Evolutionary conservation across 1,284 basidiomycete species (phyloP).

Genomic region (Papiliotrema fonsecae): DNA sequence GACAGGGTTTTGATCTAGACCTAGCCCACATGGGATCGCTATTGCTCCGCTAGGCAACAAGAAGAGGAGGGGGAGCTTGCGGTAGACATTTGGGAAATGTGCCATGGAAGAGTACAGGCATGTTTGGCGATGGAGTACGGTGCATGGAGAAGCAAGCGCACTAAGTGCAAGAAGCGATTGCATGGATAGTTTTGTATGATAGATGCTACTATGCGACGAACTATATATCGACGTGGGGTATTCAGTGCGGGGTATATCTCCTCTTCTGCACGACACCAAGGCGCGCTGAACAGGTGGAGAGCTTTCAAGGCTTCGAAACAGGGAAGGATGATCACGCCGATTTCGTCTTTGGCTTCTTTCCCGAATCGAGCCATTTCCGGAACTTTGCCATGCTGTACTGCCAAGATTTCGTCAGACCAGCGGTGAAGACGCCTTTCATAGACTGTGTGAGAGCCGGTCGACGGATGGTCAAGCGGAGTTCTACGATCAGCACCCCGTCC

Average conservation of each 20-base stretch:
- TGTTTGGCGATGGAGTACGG: too few species aligned
- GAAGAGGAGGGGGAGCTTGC: too few species aligned
- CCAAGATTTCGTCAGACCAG: slow-evolving; percentile 71
- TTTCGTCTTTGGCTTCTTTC: too few species aligned
- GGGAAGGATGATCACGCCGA: too few species aligned
- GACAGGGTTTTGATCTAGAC: slow-evolving; percentile 58
- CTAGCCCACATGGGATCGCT: too few species aligned
- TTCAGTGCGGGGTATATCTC: background rate
- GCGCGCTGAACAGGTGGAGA: too few species aligned
- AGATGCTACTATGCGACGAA: slow-evolving; percentile 1
- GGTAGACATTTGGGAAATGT: too few species aligned
- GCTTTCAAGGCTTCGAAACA: too few species aligned
- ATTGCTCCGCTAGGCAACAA: too few species aligned
- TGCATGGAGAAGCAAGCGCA: too few species aligned
- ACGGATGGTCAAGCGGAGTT: slow-evolving; percentile 71
- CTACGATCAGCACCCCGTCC: slow-evolving; percentile 46
- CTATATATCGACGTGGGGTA: slow-evolving; percentile 3
- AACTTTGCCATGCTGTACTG: slow-evolving; percentile 72
- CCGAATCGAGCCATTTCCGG: slow-evolving; percentile 67
- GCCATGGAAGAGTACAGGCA: too few species aligned
- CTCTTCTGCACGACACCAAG: background rate
- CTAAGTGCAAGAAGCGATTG: too few species aligned
- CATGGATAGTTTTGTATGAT: slow-evolving; percentile 3
- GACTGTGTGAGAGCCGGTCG: slow-evolving; percentile 78
- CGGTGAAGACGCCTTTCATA: slow-evolving; percentile 78